phyloP scores from a whole-genome alignment of 805 yeast species.

The Kuraishia ogatae region DNA sequence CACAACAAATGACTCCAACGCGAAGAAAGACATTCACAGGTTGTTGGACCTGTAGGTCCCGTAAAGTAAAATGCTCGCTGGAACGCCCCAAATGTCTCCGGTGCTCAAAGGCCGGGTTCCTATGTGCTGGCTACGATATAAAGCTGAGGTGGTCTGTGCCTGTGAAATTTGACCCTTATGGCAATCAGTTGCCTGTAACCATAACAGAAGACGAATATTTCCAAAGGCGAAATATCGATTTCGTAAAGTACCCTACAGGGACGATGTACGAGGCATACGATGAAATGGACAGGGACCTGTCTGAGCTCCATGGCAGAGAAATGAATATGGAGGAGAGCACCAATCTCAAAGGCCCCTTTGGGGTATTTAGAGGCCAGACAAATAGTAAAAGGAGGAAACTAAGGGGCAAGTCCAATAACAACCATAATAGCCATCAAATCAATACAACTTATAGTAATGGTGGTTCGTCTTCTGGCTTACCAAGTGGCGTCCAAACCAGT shows the following conservation, averaged over 20 bases:
- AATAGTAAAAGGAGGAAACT: conserved; percentile 8
- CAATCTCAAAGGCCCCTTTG: conserved; percentile 68
- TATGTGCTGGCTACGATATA: conserved; percentile 79
- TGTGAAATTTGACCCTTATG: conserved; percentile 37
- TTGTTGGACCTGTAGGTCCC: conserved; percentile 76
- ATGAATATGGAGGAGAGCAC: conserved; percentile 21
- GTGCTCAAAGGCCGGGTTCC: conserved; percentile 57
- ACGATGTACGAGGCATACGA: conserved; percentile 61
- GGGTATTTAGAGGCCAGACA: conserved; percentile 54
- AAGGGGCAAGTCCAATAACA: conserved; percentile 4
- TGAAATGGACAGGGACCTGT: conserved; percentile 70
- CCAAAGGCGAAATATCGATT: conserved; percentile 64
- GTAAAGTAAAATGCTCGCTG: conserved; percentile 78
- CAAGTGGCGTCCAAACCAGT: not conserved
- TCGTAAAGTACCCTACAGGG: conserved; percentile 61
- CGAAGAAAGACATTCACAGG: conserved; percentile 76
- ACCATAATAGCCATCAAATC: not conserved
- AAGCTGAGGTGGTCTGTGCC: conserved; percentile 74
- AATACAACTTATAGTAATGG: not conserved
- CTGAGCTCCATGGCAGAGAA: conserved; percentile 36
- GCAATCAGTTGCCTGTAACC: conserved; percentile 24
- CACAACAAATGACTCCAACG: conserved; percentile 12
- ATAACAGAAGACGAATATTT: conserved; percentile 39
- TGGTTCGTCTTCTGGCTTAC: not conserved
- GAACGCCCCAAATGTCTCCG: conserved; percentile 61